Base-by-base conservation (phyloP, 306 rosid species). In the Quercus dentata region DNA sequence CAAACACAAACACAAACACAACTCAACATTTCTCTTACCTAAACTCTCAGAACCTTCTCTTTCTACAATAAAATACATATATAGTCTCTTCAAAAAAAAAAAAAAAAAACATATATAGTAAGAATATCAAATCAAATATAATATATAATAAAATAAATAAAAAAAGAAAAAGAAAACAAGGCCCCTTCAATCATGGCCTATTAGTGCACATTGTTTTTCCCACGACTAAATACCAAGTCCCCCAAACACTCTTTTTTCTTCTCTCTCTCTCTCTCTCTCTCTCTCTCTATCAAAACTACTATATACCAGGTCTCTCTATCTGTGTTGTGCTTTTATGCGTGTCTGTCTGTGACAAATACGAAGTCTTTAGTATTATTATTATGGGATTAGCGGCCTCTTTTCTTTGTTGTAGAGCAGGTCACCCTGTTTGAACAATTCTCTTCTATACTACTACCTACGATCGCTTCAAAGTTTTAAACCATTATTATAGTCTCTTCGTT, bases 131-230 rank as follows among this genome's bases (percentile, higher is more conserved):
- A 49, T 49, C 54, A 12, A 49, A 49, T 49, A 49, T 49, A 49
- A 49, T 49, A 49, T 49, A 49, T 49, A 49, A 13, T 49, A 49
- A 1, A 49, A 49, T 8, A 12, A 49, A 49, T 12, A 49, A 11
- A 49, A 2, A 11, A 46, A 0, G 9, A 12, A 49, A 49, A 11
- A 49, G 14, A 3, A 49, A 13, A 12, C 3, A 20, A 20, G 63
- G 1, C 11, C 63, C 82, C 73, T 74, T 59, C 74, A 84, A 86
- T 91, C 87, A 87, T 90, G 96, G 85, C 3, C 2, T 49, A 38
- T 83, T 87, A 83, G 91, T 88, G 89, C 94, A 84, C 58, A 75
- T 79, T 74, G 89, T 87, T 83, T 83, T 82, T 75, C 84, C 85
- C 92, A 86, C 90, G 92, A 90, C 90, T 59, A 11, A 11, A 87